phyloP scores from a whole-genome alignment of 352 stramenopile genomes.

The Hyaloperonospora arabidopsidis region DNA sequence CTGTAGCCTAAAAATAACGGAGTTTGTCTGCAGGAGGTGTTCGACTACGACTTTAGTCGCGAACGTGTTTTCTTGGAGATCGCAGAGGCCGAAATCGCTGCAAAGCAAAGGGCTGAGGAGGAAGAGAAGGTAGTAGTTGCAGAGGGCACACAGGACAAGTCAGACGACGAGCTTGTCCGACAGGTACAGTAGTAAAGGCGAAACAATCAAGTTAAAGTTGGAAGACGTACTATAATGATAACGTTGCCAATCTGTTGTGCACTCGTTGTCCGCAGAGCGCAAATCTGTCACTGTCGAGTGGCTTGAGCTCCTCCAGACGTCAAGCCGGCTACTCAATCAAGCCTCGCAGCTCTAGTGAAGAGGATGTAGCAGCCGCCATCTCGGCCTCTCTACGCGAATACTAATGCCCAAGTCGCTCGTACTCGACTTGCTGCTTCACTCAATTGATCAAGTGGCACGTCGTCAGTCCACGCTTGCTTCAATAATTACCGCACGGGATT shows the following conservation, averaged over 20 bases:
- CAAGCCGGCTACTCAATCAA: slow-evolving; percentile 22
- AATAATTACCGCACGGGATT: slow-evolving; percentile 38
- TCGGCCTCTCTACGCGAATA: slow-evolving; percentile 58
- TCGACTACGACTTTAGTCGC: slow-evolving; percentile 66
- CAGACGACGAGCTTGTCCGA: slow-evolving; percentile 36
- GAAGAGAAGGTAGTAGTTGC: slow-evolving; percentile 13
- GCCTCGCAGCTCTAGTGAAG: slow-evolving; percentile 38
- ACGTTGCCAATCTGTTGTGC: not conserved
- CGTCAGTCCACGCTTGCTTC: slow-evolving; percentile 4
- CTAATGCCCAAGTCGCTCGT: slow-evolving; percentile 20
- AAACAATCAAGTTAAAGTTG: not conserved
- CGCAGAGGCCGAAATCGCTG: slow-evolving; percentile 45
- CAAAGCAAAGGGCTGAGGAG: slow-evolving; percentile 34
- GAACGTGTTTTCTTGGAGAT: slow-evolving; percentile 68
- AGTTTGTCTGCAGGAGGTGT: slow-evolving; percentile 37
- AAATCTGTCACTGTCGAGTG: slow-evolving; percentile 39
- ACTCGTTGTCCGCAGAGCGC: slow-evolving; percentile 17
- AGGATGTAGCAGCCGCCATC: slow-evolving; percentile 59
- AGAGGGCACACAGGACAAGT: slow-evolving; percentile 23
- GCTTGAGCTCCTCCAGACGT: slow-evolving; percentile 16
- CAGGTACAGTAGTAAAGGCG: slow-evolving; percentile 31
- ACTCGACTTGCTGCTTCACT: not conserved
- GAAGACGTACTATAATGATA: not conserved
- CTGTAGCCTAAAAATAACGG: not conserved
- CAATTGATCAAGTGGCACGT: slow-evolving; percentile 4